Evolutionary conservation across 2,329 filamentous ascomycete genomes (phyloP).

Genomic region (Sclerotiophoma versabilis): DNA sequence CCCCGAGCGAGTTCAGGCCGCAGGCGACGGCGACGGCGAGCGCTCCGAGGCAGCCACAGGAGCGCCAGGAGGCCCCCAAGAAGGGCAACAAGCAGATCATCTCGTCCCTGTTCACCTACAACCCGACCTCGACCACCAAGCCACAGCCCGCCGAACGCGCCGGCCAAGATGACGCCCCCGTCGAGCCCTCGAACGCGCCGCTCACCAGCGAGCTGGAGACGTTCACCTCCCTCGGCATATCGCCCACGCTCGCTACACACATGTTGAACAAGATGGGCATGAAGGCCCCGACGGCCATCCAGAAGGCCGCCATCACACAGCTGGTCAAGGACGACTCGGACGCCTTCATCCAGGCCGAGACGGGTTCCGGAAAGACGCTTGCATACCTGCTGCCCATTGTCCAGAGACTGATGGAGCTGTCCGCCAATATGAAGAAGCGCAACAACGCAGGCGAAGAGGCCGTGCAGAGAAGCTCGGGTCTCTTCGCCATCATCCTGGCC

Average conservation of each 20-base stretch:
- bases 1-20: constrained; percentile 36
- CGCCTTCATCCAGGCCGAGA: constrained; percentile 96
- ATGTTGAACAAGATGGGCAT: constrained; percentile 84
- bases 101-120: constrained; percentile 91
- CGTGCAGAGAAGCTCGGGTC: constrained; percentile 82
- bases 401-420: constrained; percentile 82
- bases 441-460: constrained; percentile 43
- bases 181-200: constrained; percentile 88
- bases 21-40: constrained; percentile 38
- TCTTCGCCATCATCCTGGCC: constrained; percentile 93
- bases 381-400: constrained; percentile 95
- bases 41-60: constrained; percentile 38
- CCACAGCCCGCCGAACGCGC: constrained; percentile 42
- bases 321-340: constrained; percentile 82
- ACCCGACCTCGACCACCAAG: constrained; percentile 75
- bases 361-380: constrained; percentile 95
- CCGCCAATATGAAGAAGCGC: constrained; percentile 56
- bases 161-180: constrained; percentile 50
- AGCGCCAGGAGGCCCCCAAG: constrained; percentile 44
- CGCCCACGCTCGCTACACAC: constrained; percentile 79
- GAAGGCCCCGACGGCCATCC: constrained; percentile 91
- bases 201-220: constrained; percentile 82
- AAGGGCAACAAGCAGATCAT: constrained; percentile 70
- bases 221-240: constrained; percentile 86
- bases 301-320: constrained; percentile 85